Conservation (phyloP, 2,329 filamentous ascomycete species). For the Aureobasidium sp. region DNA sequence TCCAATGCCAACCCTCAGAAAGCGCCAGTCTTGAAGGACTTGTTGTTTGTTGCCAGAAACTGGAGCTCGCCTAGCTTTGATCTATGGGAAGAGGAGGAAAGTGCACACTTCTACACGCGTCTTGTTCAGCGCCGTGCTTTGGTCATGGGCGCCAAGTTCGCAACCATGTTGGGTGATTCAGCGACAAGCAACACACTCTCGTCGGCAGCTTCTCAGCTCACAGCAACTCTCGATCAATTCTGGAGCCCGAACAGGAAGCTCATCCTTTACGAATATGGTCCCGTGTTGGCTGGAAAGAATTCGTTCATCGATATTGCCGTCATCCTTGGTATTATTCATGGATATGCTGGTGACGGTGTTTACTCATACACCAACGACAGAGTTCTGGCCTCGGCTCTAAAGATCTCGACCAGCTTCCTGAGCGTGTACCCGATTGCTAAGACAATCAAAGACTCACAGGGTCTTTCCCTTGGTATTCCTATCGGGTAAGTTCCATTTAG, state of each 20-base stretch:
- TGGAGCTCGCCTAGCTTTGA: slow-evolving; percentile 25
- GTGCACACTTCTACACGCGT: slow-evolving; percentile 26
- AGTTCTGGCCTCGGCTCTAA: slow-evolving; percentile 24
- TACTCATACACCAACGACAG: slow-evolving; percentile 28
- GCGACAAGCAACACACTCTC: slow-evolving; percentile 22
- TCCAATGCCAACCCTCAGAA: slow-evolving; percentile 19
- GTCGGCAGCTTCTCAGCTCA: slow-evolving; percentile 21
- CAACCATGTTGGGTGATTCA: slow-evolving; percentile 23
- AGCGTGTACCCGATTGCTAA: slow-evolving; percentile 24
- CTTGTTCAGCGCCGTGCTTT: slow-evolving; percentile 26
- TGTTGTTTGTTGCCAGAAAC: slow-evolving; percentile 26
- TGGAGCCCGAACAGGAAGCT: slow-evolving; percentile 25
- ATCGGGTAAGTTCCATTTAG: slow-evolving; percentile 19
- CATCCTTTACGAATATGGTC: slow-evolving; percentile 28
- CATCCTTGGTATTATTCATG: slow-evolving; percentile 26
- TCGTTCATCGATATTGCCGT: slow-evolving; percentile 29
- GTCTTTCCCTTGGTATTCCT: slow-evolving; percentile 24
- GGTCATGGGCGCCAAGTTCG: slow-evolving; percentile 23
- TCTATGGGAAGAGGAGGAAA: slow-evolving; percentile 27
- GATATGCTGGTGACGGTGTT: slow-evolving; percentile 25
- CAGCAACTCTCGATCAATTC: slow-evolving; percentile 23
- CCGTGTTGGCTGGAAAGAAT: slow-evolving; percentile 24
- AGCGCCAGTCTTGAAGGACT: slow-evolving; percentile 24
- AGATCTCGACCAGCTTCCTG: slow-evolving; percentile 25
- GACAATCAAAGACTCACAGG: slow-evolving; percentile 20